phyloP scores from a whole-genome alignment of 2,329 filamentous ascomycete species.

The Exserohilum rostratum region DNA sequence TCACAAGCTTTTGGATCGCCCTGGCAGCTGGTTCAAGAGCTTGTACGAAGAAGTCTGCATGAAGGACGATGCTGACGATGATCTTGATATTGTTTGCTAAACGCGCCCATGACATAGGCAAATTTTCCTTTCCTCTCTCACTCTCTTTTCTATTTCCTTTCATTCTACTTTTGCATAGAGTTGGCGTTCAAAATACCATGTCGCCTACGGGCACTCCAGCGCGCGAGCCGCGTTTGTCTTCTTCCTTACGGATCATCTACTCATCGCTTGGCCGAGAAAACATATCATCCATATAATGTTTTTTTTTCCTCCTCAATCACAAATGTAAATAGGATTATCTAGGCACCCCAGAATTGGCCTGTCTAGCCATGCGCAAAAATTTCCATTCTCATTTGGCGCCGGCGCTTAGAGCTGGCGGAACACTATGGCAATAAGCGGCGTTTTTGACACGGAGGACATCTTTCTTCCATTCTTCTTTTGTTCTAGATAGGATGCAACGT shows the following conservation, averaged over 20 bases:
- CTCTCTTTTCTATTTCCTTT: neutral
- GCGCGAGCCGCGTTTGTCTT: neutral
- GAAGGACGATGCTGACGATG: constrained; percentile 1
- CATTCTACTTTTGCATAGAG: neutral
- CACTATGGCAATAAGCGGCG: too few species aligned
- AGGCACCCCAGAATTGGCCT: neutral
- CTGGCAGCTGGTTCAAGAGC: constrained; percentile 41
- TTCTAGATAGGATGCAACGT: too few species aligned
- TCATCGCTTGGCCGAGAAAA: neutral
- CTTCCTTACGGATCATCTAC: neutral
- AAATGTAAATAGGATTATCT: neutral
- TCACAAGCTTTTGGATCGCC: constrained; percentile 34
- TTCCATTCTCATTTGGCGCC: too few species aligned
- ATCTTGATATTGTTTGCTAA: constrained; percentile 1
- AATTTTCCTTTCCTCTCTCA: too few species aligned
- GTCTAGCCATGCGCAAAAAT: too few species aligned
- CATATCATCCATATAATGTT: neutral
- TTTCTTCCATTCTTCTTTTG: too few species aligned
- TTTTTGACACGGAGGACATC: too few species aligned
- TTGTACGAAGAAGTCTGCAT: constrained; percentile 32
- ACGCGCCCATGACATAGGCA: too few species aligned
- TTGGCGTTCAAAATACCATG: neutral
- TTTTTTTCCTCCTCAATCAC: too few species aligned
- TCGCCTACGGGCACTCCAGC: neutral
- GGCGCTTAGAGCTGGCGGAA: too few species aligned